phyloP scores from a whole-genome alignment of 2,329 filamentous ascomycete species.

The Drechslerella coelobrocha region DNA sequence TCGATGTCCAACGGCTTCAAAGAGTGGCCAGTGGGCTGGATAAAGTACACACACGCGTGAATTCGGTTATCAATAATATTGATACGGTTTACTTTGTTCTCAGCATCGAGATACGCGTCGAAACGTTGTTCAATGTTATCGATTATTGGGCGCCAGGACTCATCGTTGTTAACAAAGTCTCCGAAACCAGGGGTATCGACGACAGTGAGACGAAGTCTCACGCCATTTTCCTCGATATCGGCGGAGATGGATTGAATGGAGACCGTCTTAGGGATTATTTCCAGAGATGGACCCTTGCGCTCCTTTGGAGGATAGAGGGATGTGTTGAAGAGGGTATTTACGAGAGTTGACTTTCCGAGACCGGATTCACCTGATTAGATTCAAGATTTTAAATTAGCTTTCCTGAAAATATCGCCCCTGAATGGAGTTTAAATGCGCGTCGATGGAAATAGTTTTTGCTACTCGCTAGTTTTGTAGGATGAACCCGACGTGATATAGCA shows the following conservation, averaged over 20 bases:
- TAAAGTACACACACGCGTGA: conserved; percentile 99
- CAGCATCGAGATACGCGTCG: conserved; percentile 96
- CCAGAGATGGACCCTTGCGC: conserved; percentile 94
- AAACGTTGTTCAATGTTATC: conserved; percentile 99
- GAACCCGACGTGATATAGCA: not conserved
- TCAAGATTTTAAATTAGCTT: conserved; percentile 30
- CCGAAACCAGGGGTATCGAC: conserved; percentile 98
- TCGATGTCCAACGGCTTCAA: conserved; percentile 98
- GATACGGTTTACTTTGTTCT: conserved; percentile 99
- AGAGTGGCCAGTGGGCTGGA: conserved; percentile 97
- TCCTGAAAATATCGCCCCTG: conserved; percentile 15
- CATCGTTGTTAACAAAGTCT: conserved; percentile 99
- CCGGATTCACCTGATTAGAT: conserved; percentile 84
- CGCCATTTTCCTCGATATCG: conserved; percentile 97
- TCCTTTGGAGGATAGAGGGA: conserved; percentile 98
- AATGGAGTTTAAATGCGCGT: conserved; percentile 42
- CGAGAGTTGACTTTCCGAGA: conserved; percentile 96
- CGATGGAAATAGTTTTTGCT: conserved; percentile 11
- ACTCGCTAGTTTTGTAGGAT: conserved; percentile 4
- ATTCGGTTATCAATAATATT: conserved; percentile 99
- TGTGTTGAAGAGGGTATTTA: conserved; percentile 99
- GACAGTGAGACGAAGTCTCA: conserved; percentile 92
- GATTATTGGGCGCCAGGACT: conserved; percentile 98
- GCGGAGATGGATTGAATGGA: conserved; percentile 93
- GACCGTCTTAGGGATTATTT: conserved; percentile 98